Conservation (phyloP, 768 basidiomycete genomes). For the Leccinum arenicola region DNA sequence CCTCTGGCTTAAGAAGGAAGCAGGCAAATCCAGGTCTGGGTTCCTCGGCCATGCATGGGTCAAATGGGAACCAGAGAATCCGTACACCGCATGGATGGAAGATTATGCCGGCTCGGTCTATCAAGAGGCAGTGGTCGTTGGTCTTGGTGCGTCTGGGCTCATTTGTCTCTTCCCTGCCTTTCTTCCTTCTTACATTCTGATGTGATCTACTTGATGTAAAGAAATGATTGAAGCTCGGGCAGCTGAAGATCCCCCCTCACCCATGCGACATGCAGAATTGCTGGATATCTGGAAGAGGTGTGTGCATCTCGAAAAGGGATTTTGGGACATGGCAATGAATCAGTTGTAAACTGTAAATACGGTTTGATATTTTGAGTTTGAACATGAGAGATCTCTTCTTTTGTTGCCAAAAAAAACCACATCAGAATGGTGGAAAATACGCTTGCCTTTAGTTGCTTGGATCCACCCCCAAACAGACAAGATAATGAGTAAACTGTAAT, state of each 20-base stretch:
- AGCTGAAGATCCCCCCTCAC: conserved; percentile 60
- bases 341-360: conserved; percentile 7
- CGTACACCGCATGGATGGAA: conserved; percentile 73
- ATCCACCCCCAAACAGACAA: too few species aligned
- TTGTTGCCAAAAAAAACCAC: not conserved
- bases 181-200: not conserved
- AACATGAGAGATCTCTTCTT: not conserved
- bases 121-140: conserved; percentile 67
- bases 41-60: conserved; percentile 44
- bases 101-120: conserved; percentile 75
- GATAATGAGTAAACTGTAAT: too few species aligned
- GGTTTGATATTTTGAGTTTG: not conserved
- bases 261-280: conserved; percentile 60
- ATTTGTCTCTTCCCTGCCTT: not conserved
- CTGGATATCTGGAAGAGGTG: conserved; percentile 71
- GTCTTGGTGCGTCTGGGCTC: conserved; percentile 56
- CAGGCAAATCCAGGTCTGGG: conserved; percentile 27
- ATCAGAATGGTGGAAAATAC: too few species aligned
- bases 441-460: too few species aligned
- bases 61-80: conserved; percentile 55
- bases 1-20: conserved; percentile 69
- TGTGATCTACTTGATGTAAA: conserved; percentile 26
- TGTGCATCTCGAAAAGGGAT: conserved; percentile 73
- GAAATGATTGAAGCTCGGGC: conserved; percentile 73
- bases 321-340: conserved; percentile 76